phyloP scores from a whole-genome alignment of 164 flowering plant genomes.

The Aristolochia californica region DNA sequence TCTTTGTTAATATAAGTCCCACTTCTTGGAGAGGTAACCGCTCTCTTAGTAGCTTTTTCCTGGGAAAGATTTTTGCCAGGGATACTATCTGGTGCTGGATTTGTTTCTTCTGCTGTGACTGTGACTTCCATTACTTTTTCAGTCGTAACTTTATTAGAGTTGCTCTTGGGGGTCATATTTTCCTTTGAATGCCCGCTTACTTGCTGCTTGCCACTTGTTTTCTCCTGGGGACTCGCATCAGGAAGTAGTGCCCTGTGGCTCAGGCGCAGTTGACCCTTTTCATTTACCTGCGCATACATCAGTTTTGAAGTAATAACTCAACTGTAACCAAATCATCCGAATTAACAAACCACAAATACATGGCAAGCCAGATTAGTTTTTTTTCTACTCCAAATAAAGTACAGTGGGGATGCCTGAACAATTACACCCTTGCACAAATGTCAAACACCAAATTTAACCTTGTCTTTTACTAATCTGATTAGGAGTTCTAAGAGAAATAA shows the following conservation, averaged over 20 bases:
- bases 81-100: constrained; percentile 15
- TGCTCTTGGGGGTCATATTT: constrained; percentile 18
- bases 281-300: constrained; percentile 54
- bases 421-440: no score
- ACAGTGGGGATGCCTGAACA: no score
- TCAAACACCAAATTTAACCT: no score
- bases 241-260: constrained; percentile 86
- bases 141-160: constrained; percentile 20
- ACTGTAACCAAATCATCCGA: no score
- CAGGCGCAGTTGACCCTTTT: constrained; percentile 91
- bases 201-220: constrained; percentile 26
- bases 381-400: no score
- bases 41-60: constrained; percentile 27
- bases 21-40: constrained; percentile 25
- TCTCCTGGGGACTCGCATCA: constrained; percentile 36
- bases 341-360: no score
- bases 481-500: no score
- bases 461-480: no score
- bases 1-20: constrained; percentile 28
- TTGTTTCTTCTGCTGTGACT: constrained; percentile 15
- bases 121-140: constrained; percentile 16
- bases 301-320: neutral
- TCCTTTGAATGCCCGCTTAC: constrained; percentile 25
- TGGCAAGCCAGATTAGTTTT: no score
- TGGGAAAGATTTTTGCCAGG: constrained; percentile 5